phyloP scores from a whole-genome alignment of 345 rosid genomes.

The Cardiospermum halicacabum region DNA sequence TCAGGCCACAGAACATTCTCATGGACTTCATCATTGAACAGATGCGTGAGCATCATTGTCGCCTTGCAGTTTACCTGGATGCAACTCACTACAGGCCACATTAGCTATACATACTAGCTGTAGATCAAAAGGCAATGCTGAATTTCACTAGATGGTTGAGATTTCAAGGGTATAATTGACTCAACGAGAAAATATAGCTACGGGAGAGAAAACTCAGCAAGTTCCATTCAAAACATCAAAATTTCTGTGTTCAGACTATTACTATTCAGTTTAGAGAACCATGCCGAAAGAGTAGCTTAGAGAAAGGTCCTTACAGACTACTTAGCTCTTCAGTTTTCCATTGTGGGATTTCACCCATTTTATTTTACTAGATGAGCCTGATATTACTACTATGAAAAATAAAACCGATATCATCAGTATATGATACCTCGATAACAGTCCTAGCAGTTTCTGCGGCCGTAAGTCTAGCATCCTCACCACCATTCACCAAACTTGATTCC shows the following conservation, averaged over 20 bases:
- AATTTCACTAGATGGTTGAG: background rate
- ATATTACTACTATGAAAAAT: background rate
- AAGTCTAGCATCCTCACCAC: conserved; percentile 46
- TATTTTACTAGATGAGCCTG: background rate
- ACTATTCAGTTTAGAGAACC: no score
- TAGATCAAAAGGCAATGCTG: background rate
- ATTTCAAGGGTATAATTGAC: background rate
- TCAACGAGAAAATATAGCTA: background rate
- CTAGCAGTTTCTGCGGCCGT: conserved; percentile 71
- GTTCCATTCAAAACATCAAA: no score
- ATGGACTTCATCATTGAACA: conserved; percentile 56
- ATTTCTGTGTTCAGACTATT: no score
- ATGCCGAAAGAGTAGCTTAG: no score
- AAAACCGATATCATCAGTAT: conserved; percentile 26
- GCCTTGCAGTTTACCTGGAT: conserved; percentile 86
- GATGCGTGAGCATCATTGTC: conserved; percentile 60
- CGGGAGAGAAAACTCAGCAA: background rate
- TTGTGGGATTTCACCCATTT: no score
- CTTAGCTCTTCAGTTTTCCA: no score
- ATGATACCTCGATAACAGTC: conserved; percentile 85
- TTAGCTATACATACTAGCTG: conserved; percentile 32
- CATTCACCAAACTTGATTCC: conserved; percentile 33
- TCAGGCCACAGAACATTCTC: conserved; percentile 85
- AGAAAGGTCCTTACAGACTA: no score
- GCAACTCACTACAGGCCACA: conserved; percentile 51